phyloP scores from a whole-genome alignment of 2,329 filamentous ascomycete species.

The Ophiosphaerella korrae region DNA sequence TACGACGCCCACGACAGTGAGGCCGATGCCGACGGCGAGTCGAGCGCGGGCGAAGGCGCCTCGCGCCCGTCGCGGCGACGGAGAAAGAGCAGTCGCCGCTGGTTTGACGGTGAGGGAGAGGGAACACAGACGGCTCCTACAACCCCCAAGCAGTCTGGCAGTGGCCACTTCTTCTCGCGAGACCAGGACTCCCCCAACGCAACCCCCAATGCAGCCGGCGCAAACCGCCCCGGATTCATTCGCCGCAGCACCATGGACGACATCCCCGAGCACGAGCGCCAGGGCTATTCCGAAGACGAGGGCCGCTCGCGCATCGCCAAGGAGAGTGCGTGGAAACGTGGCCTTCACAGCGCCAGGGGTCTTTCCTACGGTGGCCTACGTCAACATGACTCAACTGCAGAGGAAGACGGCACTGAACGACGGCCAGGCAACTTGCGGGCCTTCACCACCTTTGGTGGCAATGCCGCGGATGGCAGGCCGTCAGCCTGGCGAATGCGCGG shows the following conservation, averaged over 20 bases:
- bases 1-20: slow-evolving; percentile 69
- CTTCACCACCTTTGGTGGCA: slow-evolving; percentile 51
- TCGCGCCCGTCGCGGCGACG: slow-evolving; percentile 58
- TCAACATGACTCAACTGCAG: slow-evolving; percentile 39
- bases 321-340: slow-evolving; percentile 52
- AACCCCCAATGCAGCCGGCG: slow-evolving; percentile 31
- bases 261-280: slow-evolving; percentile 53
- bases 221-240: slow-evolving; percentile 56
- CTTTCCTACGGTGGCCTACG: slow-evolving; percentile 52
- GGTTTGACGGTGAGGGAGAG: slow-evolving; percentile 52
- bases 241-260: slow-evolving; percentile 56
- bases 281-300: slow-evolving; percentile 58
- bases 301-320: slow-evolving; percentile 55
- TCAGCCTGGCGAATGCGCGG: slow-evolving; percentile 52
- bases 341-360: slow-evolving; percentile 54
- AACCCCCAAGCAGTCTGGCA: slow-evolving; percentile 63
- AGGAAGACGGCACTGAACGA: slow-evolving; percentile 41
- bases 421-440: slow-evolving; percentile 54
- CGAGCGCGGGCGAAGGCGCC: slow-evolving; percentile 75
- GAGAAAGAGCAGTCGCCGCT: slow-evolving; percentile 67
- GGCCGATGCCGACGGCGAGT: slow-evolving; percentile 79
- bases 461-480: slow-evolving; percentile 44
- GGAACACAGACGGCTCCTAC: slow-evolving; percentile 68
- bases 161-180: slow-evolving; percentile 55
- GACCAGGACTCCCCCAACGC: slow-evolving; percentile 47